phyloP scores from a whole-genome alignment of 1,284 basidiomycete species.

The Apiotrichum brassicae region DNA sequence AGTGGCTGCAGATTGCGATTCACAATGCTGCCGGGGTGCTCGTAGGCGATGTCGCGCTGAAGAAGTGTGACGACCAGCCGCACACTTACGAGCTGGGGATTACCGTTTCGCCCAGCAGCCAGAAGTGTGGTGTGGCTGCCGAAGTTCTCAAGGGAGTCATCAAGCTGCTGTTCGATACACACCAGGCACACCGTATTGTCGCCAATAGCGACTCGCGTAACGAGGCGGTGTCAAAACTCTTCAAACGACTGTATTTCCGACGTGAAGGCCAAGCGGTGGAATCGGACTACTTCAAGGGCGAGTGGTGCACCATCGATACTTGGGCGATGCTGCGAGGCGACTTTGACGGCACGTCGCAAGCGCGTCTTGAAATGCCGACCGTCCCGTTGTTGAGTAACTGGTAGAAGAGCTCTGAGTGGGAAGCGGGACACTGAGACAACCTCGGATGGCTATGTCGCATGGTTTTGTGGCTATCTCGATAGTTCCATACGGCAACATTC shows the following conservation, averaged over 20 bases:
- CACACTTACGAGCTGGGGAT: conserved; percentile 1
- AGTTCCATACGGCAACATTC: no score
- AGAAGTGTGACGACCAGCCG: background rate
- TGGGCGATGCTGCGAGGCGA: background rate
- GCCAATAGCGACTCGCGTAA: background rate
- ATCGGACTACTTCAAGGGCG: background rate
- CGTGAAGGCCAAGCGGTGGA: background rate
- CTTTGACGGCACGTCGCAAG: no score
- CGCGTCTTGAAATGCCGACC: no score
- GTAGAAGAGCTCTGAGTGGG: no score
- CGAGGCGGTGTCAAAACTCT: background rate
- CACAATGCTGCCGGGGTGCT: background rate
- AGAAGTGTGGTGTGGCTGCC: background rate
- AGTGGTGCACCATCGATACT: background rate
- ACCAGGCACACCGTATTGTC: background rate
- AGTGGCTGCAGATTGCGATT: conserved; percentile 4
- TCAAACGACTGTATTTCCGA: background rate
- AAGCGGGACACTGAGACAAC: no score
- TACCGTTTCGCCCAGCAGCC: background rate
- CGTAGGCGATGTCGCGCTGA: conserved; percentile 1
- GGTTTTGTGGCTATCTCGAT: no score
- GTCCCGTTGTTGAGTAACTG: no score
- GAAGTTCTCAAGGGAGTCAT: background rate
- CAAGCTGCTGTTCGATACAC: background rate
- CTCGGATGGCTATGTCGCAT: no score